Base-by-base conservation (phyloP, 495 filamentous ascomycete genomes). In the Trichocladium antarcticum region DNA sequence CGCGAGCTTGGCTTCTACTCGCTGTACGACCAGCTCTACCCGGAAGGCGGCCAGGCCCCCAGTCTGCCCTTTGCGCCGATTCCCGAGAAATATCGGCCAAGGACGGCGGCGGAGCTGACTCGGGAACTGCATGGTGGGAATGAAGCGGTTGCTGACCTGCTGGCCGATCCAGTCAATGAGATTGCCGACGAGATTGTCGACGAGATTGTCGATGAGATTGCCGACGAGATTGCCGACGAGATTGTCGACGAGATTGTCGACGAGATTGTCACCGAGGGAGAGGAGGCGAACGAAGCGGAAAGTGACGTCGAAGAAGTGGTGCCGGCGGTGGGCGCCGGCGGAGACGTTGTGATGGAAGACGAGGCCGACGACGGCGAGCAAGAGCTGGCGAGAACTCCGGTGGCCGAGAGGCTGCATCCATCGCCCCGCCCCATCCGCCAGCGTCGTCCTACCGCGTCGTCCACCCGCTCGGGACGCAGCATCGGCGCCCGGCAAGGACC, bases 21-120 rank as follows among this genome's bases (percentile, higher is more conserved):
- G 0, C 16, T 47, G 10, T 58, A 51, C 31, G 37, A 46, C 15
- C 27, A 55, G 0, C 10, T 50, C 17, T 51, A 38, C 16, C 43
- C 39, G n/a, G 10, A 6, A 0, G 3, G 17, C 19, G 37, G 21
- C 10, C 6, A 8, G 1, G 19, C 12, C 16, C 16, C 11, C 21
- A 6, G 7, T 3, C 17, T 50, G 17, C 45, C 50, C 1, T n/a
- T 8, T 28, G 31, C 37, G 12, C 27, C 45, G 1, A 54, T 57
- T 16, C 46, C 54, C 1, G 31, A 42, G 5, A 14, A 24, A 6
- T 50, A 46, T 7, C 15, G 7, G 12, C 49, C 48, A 9, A 35
- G 10, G 8, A 4, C 22, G 21, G 14, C 31, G n/a, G 12, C 36
- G 5, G 9, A 32, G 11, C 5, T 3, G 31, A 32, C 9, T 11